Percentiles rank a stretch among this genome's conserved stretches.
These are phyloP conservation scores for Ascochyta koolunga DNA, from an alignment of 2,329 filamentous ascomycete genomes.

Conservation along the genomic window DNA sequence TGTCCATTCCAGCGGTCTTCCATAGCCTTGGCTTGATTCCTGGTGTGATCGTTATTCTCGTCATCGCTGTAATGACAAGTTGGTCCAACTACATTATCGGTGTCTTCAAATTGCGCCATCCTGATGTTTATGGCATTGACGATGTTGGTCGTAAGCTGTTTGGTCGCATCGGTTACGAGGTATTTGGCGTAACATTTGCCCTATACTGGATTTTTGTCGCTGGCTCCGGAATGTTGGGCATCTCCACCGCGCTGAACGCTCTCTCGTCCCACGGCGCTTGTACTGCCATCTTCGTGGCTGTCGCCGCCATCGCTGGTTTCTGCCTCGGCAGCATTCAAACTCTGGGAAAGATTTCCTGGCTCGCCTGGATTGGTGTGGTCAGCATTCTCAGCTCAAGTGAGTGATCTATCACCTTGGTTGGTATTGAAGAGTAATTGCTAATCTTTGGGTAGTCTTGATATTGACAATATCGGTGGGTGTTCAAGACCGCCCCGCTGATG, in stretches of 20 bases:
- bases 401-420: neutral
- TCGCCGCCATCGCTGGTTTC: constrained; percentile 63
- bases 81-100: constrained; percentile 59
- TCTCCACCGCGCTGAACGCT: constrained; percentile 44
- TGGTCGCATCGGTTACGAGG: constrained; percentile 58
- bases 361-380: constrained; percentile 33
- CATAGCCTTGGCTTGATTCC: constrained; percentile 56
- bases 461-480: constrained; percentile 35
- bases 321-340: constrained; percentile 52
- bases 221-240: constrained; percentile 70
- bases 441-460: constrained; percentile 23
- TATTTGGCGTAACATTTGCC: constrained; percentile 48
- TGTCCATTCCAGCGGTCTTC: constrained; percentile 57
- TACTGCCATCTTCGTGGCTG: constrained; percentile 67
- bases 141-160: constrained; percentile 62
- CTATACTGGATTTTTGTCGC: constrained; percentile 63
- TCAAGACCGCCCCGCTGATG: constrained; percentile 31
- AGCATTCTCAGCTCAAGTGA: constrained; percentile 31
- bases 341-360: constrained; percentile 30
- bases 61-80: constrained; percentile 53
- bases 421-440: neutral
- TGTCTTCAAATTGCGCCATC: constrained; percentile 61
- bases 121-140: constrained; percentile 63
- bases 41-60: constrained; percentile 53
- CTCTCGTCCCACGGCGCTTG: constrained; percentile 67